Percentiles rank a stretch among this genome's conserved stretches.
Conservation (phyloP, 169 alveolate species). For the Miamiensis avidus region DNA sequence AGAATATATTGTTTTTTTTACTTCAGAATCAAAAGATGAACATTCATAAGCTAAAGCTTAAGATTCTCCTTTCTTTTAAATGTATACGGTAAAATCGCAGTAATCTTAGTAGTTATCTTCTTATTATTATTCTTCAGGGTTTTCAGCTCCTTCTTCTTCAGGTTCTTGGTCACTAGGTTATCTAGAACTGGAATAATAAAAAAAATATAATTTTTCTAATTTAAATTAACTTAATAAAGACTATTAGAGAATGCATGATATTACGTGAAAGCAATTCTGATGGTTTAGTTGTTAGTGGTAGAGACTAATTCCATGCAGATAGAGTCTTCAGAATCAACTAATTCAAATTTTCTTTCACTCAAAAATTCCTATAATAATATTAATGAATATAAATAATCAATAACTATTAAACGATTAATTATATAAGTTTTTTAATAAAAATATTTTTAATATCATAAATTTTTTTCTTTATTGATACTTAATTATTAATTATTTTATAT, state of each 20-base stretch:
- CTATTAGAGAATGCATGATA: not conserved
- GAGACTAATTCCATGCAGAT: slow-evolving; percentile 26
- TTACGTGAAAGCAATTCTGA: slow-evolving; percentile 15
- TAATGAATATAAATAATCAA: too few species aligned
- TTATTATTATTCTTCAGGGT: slow-evolving; percentile 28
- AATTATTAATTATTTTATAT: too few species aligned
- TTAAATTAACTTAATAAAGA: too few species aligned
- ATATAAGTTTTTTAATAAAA: too few species aligned
- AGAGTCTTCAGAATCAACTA: slow-evolving; percentile 23
- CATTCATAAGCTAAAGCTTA: slow-evolving; percentile 64
- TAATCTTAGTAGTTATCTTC: slow-evolving; percentile 41
- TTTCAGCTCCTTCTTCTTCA: slow-evolving; percentile 32
- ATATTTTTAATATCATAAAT: too few species aligned
- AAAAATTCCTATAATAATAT: slow-evolving; percentile 16
- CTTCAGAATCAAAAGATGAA: slow-evolving; percentile 59
- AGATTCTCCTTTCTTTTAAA: slow-evolving; percentile 29
- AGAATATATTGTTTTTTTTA: not conserved
- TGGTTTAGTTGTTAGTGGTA: slow-evolving; percentile 18
- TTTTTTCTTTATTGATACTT: too few species aligned
- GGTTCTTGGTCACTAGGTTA: slow-evolving; percentile 41
- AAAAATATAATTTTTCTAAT: too few species aligned
- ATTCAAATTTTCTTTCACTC: slow-evolving; percentile 15
- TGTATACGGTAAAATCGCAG: slow-evolving; percentile 63
- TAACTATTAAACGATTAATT: too few species aligned
- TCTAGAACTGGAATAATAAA: slow-evolving; percentile 34